Conservation (phyloP, 2,329 filamentous ascomycete genomes). For the Paraconiothyrium sp. region DNA sequence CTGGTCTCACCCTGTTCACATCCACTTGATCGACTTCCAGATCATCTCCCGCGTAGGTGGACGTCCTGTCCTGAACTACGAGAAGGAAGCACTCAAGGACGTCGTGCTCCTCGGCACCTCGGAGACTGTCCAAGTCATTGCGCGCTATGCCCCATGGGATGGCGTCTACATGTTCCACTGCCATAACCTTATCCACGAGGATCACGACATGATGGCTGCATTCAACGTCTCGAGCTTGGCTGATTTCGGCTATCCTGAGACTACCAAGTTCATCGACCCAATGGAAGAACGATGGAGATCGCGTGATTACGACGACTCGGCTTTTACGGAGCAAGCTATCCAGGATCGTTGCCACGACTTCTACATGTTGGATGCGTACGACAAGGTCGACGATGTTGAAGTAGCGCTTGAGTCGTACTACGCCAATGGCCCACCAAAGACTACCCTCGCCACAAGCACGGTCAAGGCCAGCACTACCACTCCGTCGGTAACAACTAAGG, state of each 20-base stretch:
- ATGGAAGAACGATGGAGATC: conserved; percentile 43
- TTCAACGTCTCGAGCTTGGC: conserved; percentile 53
- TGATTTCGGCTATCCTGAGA: conserved; percentile 45
- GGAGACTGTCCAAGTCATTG: conserved; percentile 52
- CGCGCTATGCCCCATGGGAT: conserved; percentile 50
- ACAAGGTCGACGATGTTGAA: conserved; percentile 34
- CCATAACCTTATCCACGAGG: conserved; percentile 59
- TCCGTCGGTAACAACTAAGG: not conserved
- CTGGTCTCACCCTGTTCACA: conserved; percentile 64
- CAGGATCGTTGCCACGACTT: conserved; percentile 36
- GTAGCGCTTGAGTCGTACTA: conserved; percentile 41
- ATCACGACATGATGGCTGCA: conserved; percentile 57
- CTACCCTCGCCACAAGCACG: conserved; percentile 27
- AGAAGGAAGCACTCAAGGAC: conserved; percentile 66
- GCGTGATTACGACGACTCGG: conserved; percentile 31
- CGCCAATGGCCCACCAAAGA: conserved; percentile 28
- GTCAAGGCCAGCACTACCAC: not conserved
- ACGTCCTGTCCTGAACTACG: conserved; percentile 60
- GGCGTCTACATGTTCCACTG: conserved; percentile 63
- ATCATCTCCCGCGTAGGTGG: conserved; percentile 61
- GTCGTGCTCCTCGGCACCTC: conserved; percentile 64
- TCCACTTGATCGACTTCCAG: conserved; percentile 68
- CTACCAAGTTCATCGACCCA: conserved; percentile 45
- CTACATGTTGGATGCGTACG: conserved; percentile 42
- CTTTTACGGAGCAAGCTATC: conserved; percentile 35